These are phyloP conservation scores for Termitomyces sp. DNA, from an alignment of 768 basidiomycete genomes.

Conservation along the genomic window DNA sequence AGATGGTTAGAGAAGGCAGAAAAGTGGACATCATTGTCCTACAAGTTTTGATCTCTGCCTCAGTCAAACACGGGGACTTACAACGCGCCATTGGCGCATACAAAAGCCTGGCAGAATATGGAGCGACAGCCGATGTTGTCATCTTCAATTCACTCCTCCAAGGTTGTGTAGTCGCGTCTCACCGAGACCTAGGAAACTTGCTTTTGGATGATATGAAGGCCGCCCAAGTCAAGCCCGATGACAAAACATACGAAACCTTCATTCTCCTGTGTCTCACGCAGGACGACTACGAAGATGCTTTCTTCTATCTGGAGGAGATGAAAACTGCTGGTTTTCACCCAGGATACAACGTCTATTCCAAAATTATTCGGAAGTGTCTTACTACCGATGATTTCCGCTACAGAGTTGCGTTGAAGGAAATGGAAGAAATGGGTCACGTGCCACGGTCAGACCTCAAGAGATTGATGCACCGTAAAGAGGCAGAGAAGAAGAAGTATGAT, in stretches of 20 bases:
- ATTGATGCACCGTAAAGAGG: slow-evolving; percentile 5
- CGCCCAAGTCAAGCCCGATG: slow-evolving; percentile 48
- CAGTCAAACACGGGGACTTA: slow-evolving; percentile 56
- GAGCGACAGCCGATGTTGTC: slow-evolving; percentile 49
- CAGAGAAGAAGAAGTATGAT: background rate
- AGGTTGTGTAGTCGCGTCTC: slow-evolving; percentile 54
- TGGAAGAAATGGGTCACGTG: slow-evolving; percentile 55
- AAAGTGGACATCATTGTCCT: slow-evolving; percentile 53
- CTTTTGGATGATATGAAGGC: slow-evolving; percentile 65
- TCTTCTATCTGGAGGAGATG: slow-evolving; percentile 88
- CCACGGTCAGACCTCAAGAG: slow-evolving; percentile 17
- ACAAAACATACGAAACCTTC: slow-evolving; percentile 60
- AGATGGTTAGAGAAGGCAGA: slow-evolving; percentile 48
- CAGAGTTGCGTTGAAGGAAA: slow-evolving; percentile 63
- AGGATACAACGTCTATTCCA: slow-evolving; percentile 47
- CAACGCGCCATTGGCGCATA: slow-evolving; percentile 78
- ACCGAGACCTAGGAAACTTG: slow-evolving; percentile 64
- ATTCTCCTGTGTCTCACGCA: slow-evolving; percentile 69
- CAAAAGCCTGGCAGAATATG: slow-evolving; percentile 53
- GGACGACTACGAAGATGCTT: slow-evolving; percentile 76
- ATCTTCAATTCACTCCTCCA: slow-evolving; percentile 69
- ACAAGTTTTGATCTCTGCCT: slow-evolving; percentile 64
- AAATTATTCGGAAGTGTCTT: slow-evolving; percentile 56
- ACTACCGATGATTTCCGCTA: slow-evolving; percentile 54
- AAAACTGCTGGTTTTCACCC: slow-evolving; percentile 61